These are phyloP conservation scores for Colletotrichum sp. DNA, from an alignment of 2,329 filamentous ascomycete genomes.

Conservation along the genomic window DNA sequence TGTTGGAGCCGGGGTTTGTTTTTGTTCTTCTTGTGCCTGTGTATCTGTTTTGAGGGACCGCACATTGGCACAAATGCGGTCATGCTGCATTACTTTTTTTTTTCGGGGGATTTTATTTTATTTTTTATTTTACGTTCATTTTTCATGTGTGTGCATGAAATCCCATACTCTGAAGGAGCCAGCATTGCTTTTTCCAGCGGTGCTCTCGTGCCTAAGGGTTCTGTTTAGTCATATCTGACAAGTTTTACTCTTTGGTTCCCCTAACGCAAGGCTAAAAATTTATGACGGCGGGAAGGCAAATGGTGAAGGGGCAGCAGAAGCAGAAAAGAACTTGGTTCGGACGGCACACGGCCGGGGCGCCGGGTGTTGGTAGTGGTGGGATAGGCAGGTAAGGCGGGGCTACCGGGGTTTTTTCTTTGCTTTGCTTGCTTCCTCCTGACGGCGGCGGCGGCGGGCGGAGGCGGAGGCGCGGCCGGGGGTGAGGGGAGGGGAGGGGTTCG, in stretches of 20 bases:
- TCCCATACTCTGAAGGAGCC: background rate
- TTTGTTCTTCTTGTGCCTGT: background rate
- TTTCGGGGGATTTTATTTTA: background rate
- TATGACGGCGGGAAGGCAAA: background rate
- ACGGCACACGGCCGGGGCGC: background rate
- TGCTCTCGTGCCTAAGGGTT: background rate
- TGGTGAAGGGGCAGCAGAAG: background rate
- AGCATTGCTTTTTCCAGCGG: background rate
- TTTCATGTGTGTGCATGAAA: background rate
- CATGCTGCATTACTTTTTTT: background rate
- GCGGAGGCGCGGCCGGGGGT: background rate
- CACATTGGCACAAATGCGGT: background rate
- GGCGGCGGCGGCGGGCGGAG: background rate
- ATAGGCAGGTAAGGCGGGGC: background rate
- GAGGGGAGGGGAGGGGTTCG: background rate
- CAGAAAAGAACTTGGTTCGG: background rate
- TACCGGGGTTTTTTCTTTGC: background rate
- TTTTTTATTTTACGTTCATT: background rate
- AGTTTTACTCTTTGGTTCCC: background rate
- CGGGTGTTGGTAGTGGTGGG: background rate
- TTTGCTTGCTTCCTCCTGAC: background rate
- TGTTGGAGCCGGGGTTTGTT: background rate
- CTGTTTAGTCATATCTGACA: background rate
- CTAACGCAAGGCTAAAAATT: background rate
- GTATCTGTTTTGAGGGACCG: background rate